Percentiles rank a stretch among this genome's conserved stretches.
These are phyloP conservation scores for Paraurostyla sp. DNA, from an alignment of 73 alveolate species.

Conservation along the genomic window DNA sequence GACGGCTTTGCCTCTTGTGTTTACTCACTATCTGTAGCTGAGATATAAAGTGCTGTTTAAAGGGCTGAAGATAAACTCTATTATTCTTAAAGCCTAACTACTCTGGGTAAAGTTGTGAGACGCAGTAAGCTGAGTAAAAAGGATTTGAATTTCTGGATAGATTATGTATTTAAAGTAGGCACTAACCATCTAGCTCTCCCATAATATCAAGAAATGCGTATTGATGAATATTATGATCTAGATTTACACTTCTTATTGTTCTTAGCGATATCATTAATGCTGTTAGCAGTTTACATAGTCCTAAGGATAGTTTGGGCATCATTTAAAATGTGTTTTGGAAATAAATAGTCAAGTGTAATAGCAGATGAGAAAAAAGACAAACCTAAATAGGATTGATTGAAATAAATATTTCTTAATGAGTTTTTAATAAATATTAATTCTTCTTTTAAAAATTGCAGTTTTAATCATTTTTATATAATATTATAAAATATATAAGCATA, in stretches of 20 bases:
- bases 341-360: background rate
- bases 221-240: slow-evolving; percentile 6
- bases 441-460: too few relatives aligned
- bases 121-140: background rate
- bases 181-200: background rate
- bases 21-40: background rate
- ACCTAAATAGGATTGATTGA: too few relatives aligned
- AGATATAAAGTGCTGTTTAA: background rate
- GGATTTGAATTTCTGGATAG: slow-evolving; percentile 14
- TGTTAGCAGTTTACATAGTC: background rate
- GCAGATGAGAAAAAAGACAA: background rate
- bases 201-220: background rate
- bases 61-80: background rate
- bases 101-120: background rate
- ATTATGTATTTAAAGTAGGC: slow-evolving; percentile 24
- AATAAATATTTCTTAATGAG: too few relatives aligned
- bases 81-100: background rate
- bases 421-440: too few relatives aligned
- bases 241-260: slow-evolving; percentile 26
- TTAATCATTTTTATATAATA: too few relatives aligned
- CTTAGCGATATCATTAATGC: background rate
- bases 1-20: background rate
- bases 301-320: background rate
- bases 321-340: background rate
- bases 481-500: too few relatives aligned